Base-by-base conservation (phyloP, 805 yeast species). In the Spathaspora passalidarum region DNA sequence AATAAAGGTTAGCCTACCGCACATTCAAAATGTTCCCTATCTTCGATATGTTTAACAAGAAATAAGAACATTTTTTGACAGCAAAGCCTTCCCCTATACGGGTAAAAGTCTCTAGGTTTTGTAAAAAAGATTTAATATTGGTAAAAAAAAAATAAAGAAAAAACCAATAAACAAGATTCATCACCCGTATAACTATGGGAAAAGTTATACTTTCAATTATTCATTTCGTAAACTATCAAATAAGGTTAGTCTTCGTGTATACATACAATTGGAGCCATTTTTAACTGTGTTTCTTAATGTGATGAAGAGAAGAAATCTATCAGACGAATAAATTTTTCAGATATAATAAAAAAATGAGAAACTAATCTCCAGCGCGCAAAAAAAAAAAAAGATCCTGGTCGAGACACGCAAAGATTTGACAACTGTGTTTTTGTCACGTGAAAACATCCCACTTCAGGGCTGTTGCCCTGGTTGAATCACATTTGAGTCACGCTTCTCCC, bases 221-320 rank as follows among this genome's bases (percentile, higher is more conserved):
- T 29, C 5, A 38, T 38, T 19, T 22, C 32, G 14, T 13, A 29
- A 22, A 22, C 25, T 8, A 8, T 8, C 7, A 6, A 29, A 47
- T 55, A 57, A 65, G 66, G 62, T 67, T 66, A 69, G 55, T 59
- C 52, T 49, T 49, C 39, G 55, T 46, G 56, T 56, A 61, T 69
- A 86, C 94, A 76, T 86, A 86, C 94, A 75, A 83, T 85, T 84
- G 95, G 95, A 83, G 95, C 95, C 95, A 87, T 86, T 79, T 62
- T 54, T 13, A 29, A 53, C n/a, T 25, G 32, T 46, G 38, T 18
- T 16, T 45, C 16, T 44, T 14, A 3, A n/a, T 14, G 20, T 4
- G 21, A 19, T 25, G 20, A 29, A 18, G 14, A 19, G 18, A 38
- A 14, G 29, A 38, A 19, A 38, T 17, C 17, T 25, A 5, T n/a